Evolutionary conservation across 768 basidiomycete genomes (phyloP), one percentile per base, ranked within the genome.

Genomic region (Brasilioporus rufonigricans): DNA sequence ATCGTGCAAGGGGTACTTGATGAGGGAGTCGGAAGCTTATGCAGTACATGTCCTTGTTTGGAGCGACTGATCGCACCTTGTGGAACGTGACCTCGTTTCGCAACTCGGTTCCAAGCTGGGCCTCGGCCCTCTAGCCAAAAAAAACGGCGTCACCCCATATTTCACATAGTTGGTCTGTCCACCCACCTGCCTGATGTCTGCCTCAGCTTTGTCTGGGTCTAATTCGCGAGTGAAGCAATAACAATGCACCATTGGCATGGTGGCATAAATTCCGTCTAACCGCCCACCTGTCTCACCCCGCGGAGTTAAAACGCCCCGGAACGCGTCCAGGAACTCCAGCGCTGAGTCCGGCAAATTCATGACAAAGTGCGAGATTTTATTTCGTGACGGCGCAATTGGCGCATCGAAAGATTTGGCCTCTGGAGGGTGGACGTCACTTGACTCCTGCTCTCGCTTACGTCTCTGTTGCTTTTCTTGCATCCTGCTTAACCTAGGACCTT

Each of bases 311-410:
- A 89, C 78, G 1, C 93, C 93, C 4, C 82, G 81, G 75, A 92
- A 97, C 2, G 91, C 91, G 64, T 90, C 89, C 48, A 99, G 77
- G 73, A 98, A 98, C 33, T 82, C 77, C 51, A 98, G 84, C 0
- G 95, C 97, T 24, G 88, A 86, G 61, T 92, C 93, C 3, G 97
- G 97, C 19, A 99, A 78, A 71, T 99, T 99, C 94, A 99, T 96
- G n/a, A 97, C 88, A 65, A 92, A 94, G 67, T 97, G 96, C 13
- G 83, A 74, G 59, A 97, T 84, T 41, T 79, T 73, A 52, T 71
- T 75, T 54, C 89, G 82, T 35, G 76, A 68, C 9, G 70, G 74
- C 41, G 61, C 21, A 19, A 49, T 52, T 4, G 58, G 21, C 19
- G 53, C 60, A 33, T 52, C 29, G 41, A 59, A 48, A n/a, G 24